Percentiles rank a stretch among this genome's conserved stretches.
Evolutionary conservation across 73 alveolate genomes (phyloP).

Genomic region (Paramecium bursaria): DNA sequence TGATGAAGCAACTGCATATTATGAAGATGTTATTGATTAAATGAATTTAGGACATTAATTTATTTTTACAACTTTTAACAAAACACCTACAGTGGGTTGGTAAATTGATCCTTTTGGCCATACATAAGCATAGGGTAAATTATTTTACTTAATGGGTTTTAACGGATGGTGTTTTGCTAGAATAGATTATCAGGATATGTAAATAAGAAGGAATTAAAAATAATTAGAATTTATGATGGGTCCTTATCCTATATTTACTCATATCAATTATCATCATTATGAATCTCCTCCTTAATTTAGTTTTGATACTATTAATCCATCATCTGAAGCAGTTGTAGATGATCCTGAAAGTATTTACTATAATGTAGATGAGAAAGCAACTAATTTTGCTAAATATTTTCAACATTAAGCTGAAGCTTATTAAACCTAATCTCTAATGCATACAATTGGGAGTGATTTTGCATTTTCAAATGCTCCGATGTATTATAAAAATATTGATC

Average conservation of each 20-base stretch:
- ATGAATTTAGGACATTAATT: slow-evolving; percentile 90
- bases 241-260: slow-evolving; percentile 58
- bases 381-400: slow-evolving; percentile 74
- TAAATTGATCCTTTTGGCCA: slow-evolving; percentile 98
- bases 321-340: slow-evolving; percentile 68
- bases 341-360: slow-evolving; percentile 62
- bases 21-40: slow-evolving; percentile 87
- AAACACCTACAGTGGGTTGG: slow-evolving; percentile 93
- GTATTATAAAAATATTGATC: slow-evolving; percentile 79
- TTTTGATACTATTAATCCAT: slow-evolving; percentile 9
- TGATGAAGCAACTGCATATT: slow-evolving; percentile 95
- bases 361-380: slow-evolving; percentile 70
- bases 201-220: slow-evolving; percentile 78
- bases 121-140: slow-evolving; percentile 88
- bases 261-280: slow-evolving; percentile 67
- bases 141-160: slow-evolving; percentile 92
- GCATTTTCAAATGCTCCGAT: slow-evolving; percentile 78
- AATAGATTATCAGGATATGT: slow-evolving; percentile 88
- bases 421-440: slow-evolving; percentile 75
- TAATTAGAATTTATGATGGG: slow-evolving; percentile 85
- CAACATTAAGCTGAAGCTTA: slow-evolving; percentile 70
- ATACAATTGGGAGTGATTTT: slow-evolving; percentile 86
- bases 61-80: slow-evolving; percentile 83
- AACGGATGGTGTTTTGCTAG: slow-evolving; percentile 92
- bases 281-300: slow-evolving; percentile 62